A percentile compares a stretch with the other conserved stretches of the same genome.
phyloP scores from a whole-genome alignment of 2,329 filamentous ascomycete species.

The Fusarium piperis region DNA sequence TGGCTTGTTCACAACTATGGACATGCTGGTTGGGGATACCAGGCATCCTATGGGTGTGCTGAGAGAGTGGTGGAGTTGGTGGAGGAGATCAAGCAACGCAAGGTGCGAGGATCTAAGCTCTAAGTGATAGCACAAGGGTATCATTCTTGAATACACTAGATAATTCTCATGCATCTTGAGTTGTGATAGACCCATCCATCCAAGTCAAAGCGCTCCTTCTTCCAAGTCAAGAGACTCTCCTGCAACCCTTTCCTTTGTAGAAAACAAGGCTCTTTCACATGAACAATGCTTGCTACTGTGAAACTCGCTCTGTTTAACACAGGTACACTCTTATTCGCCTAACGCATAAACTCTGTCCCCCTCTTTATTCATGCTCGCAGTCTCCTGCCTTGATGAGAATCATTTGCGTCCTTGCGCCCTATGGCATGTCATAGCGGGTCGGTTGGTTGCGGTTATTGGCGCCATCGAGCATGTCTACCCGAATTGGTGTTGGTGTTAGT shows the following conservation, averaged over 20 bases:
- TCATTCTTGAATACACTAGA: background rate
- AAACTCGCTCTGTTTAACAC: too few relatives aligned
- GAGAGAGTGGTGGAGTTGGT: background rate
- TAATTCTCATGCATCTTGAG: background rate
- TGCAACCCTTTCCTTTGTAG: too few relatives aligned
- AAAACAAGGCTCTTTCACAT: too few relatives aligned
- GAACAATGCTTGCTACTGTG: too few relatives aligned
- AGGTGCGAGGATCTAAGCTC: background rate
- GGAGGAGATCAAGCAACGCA: background rate
- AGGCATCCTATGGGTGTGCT: background rate
- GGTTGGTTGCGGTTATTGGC: background rate
- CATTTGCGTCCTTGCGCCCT: too few relatives aligned
- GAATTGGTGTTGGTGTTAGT: background rate
- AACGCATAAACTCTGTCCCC: background rate
- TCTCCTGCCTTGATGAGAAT: background rate
- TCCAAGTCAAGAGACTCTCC: background rate
- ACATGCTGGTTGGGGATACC: background rate
- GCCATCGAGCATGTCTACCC: background rate
- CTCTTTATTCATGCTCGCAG: background rate
- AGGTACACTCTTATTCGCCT: background rate
- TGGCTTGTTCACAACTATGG: conserved; percentile 82
- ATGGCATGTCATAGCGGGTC: background rate
- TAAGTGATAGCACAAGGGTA: background rate
- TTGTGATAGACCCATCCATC: background rate
- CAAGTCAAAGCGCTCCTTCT: background rate